Base-by-base conservation (phyloP, 495 filamentous ascomycete species). In the Diplogelasinospora grovesii region DNA sequence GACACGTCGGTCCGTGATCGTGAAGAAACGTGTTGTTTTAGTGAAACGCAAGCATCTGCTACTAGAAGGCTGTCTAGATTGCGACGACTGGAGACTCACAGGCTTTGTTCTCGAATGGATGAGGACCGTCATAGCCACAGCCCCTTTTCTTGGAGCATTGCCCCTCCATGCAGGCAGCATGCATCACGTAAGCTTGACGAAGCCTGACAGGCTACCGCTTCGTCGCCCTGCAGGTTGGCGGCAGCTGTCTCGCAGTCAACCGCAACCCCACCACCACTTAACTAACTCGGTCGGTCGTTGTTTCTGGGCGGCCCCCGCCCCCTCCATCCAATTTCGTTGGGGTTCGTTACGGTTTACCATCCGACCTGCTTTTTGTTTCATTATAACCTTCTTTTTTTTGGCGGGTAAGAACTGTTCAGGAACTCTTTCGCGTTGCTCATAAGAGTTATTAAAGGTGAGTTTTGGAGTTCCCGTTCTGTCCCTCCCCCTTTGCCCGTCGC, bases 301-400 rank as follows among this genome's bases (percentile, higher is more conserved):
- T 46, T 56, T 56, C 53, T 50, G 43, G 43, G 50, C 32, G 41
- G 13, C 47, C 54, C 39, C 43, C 38, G 38, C 43, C 47, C 47
- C 52, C 50, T 44, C 49, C 52, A 48, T 50, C 46, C 45, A 31
- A 49, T 55, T 58, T 48, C 39, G 43, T 48, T 52, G n/a, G n/a
- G n/a, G n/a, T n/a, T n/a, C n/a, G n/a, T n/a, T n/a, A n/a, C n/a
- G n/a, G n/a, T n/a, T n/a, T n/a, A n/a, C n/a, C n/a, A n/a, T 30
- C 23, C 31, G 13, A 30, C 16, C 15, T n/a, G 31, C 28, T 28
- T 28, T 33, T 27, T 29, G 35, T 28, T 35, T 41, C n/a, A n/a
- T n/a, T n/a, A n/a, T n/a, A n/a, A n/a, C 18, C 27, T 27, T 38
- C n/a, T 26, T 24, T 18, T 36, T 36, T 36, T 36, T 22, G 5